phyloP scores from a whole-genome alignment of 2,329 filamentous ascomycete species.

The Ophiosphaerella korrae region DNA sequence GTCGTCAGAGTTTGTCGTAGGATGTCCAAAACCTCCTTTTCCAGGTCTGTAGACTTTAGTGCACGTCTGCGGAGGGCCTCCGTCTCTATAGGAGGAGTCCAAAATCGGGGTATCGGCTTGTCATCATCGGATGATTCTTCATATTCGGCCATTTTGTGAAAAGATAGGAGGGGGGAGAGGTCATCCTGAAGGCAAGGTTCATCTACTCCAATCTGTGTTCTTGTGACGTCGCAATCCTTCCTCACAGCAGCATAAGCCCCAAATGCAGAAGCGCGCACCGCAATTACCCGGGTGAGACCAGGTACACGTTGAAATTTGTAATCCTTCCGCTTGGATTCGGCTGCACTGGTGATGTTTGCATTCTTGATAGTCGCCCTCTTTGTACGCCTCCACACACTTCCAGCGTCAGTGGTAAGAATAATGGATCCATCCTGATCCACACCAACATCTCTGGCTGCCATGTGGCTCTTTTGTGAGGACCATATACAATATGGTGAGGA shows the following conservation, averaged over 20 bases:
- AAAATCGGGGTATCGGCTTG: conserved; percentile 54
- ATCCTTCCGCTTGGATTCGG: conserved; percentile 74
- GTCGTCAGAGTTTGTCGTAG: conserved; percentile 38
- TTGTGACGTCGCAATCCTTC: conserved; percentile 81
- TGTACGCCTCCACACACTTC: conserved; percentile 89
- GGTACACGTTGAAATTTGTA: conserved; percentile 95
- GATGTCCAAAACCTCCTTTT: conserved; percentile 64
- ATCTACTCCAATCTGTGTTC: conserved; percentile 69
- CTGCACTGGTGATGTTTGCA: conserved; percentile 54
- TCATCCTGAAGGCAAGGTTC: conserved; percentile 76
- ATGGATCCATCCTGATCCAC: conserved; percentile 93
- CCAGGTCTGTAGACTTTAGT: conserved; percentile 68
- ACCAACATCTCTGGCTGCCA: conserved; percentile 83
- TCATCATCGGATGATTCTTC: conserved; percentile 51
- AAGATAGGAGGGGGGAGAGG: conserved; percentile 69
- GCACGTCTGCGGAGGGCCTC: conserved; percentile 61
- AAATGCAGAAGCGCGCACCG: conserved; percentile 84
- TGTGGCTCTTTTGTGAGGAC: conserved; percentile 82
- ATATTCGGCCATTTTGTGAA: conserved; percentile 62
- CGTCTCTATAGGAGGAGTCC: conserved; percentile 55
- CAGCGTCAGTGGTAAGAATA: conserved; percentile 89
- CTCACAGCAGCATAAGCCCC: conserved; percentile 89
- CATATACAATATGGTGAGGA: conserved; percentile 82
- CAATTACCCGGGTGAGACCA: conserved; percentile 81
- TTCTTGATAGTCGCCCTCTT: conserved; percentile 82